A percentile compares a stretch with the other conserved stretches of the same genome.
These are phyloP conservation scores for Rhizophagus prolifer DNA, from an alignment of 192 early-diverging fungal species.

Conservation along the genomic window DNA sequence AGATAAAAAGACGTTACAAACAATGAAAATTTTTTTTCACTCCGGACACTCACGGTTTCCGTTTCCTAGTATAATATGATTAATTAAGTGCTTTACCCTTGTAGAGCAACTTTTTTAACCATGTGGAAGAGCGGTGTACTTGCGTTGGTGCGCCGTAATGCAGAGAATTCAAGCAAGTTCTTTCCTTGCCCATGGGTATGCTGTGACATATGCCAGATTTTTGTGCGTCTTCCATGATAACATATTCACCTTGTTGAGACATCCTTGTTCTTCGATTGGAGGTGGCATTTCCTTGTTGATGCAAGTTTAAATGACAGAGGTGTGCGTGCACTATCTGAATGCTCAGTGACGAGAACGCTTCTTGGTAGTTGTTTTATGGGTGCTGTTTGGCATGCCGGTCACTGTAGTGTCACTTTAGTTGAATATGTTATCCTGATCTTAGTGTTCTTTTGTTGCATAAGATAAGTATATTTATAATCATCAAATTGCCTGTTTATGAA, in stretches of 20 bases:
- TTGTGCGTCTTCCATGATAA: conserved; percentile 1
- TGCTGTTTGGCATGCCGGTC: conserved; percentile 4
- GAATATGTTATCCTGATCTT: conserved; percentile 18
- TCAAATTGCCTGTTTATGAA: background rate
- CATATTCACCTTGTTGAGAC: conserved; percentile 23
- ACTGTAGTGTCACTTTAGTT: conserved; percentile 15
- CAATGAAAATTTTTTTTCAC: no score
- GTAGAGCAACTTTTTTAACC: conserved; percentile 4
- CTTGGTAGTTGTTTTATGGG: conserved; percentile 20
- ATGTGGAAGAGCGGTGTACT: conserved; percentile 8
- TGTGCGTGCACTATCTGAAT: conserved; percentile 22
- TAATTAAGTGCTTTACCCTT: no score
- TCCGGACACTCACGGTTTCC: no score
- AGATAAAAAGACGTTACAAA: no score
- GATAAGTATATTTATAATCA: conserved; percentile 17
- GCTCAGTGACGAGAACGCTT: conserved; percentile 7
- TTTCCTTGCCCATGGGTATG: conserved; percentile 12
- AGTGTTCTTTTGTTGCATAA: conserved; percentile 13
- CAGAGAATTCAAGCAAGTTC: conserved; percentile 4
- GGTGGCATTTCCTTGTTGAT: conserved; percentile 12
- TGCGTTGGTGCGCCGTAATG: background rate
- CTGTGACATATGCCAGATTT: conserved; percentile 8
- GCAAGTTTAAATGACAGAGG: conserved; percentile 17
- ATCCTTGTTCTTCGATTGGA: background rate
- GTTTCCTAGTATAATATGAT: no score